Evolutionary conservation across 2,329 filamentous ascomycete species (phyloP), one percentile per base, ranked within the genome.

Genomic region (Sporothrix schenckii): DNA sequence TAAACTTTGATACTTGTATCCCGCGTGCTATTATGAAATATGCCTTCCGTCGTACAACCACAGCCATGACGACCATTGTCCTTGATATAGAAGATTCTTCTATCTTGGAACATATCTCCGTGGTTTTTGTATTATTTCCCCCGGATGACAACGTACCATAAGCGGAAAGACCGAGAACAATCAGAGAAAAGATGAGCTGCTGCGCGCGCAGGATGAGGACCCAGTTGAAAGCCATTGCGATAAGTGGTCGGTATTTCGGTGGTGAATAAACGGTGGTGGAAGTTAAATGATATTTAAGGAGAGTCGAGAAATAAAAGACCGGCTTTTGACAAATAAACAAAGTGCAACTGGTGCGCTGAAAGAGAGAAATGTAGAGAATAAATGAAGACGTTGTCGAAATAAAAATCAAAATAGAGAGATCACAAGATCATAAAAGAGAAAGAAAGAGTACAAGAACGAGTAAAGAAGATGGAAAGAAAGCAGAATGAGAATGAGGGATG

Each of bases 111-210:
- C n/a, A 4, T 52, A 24, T 30, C 30, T 11, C 19, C 34, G 21
- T 9, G 2, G 4, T 19, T 50, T 30, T 66, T 19, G 2, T 30
- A 39, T 19, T 41, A 27, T 44, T 11, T 24, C 5, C 27, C 7
- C 16, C 49, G n/a, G 13, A 49, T 4, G 9, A 41, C 27, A 34
- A 71, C 74, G 4, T 81, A 87, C 85, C 83, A 75, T 83, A 86
- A 65, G 78, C 80, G 34, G 85, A 82, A 4, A 87, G 80, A 50
- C 78, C 80, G 50, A 88, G 73, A n/a, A 85, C 78, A 19, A 83
- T 76, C 41, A 86, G 70, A 16, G 82, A 80, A 44, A 86, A 80
- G 52, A 83, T 63, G 53, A 79, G 77, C 77, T 87, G 85, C 53
- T 81, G 78, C 58, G 80, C 79, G 70, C 85, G 82, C 67, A 86